phyloP scores from a whole-genome alignment of 2,329 filamentous ascomycete genomes.

The Aureobasidium sp. region DNA sequence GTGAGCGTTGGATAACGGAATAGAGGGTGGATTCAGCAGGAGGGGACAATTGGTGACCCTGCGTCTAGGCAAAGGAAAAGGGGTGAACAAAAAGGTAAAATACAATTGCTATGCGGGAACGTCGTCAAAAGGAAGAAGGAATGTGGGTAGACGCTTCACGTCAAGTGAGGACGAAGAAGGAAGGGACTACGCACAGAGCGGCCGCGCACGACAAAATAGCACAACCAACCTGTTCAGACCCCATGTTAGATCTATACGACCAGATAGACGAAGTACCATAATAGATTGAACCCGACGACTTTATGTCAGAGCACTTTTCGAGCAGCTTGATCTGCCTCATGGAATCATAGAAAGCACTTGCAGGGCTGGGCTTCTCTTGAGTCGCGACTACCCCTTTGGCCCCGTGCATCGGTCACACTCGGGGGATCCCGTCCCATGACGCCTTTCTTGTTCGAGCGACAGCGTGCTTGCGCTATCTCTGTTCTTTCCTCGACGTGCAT shows the following conservation, averaged over 20 bases:
- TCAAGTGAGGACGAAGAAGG: not conserved
- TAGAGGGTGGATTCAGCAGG: not conserved
- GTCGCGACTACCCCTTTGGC: not conserved
- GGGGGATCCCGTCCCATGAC: not conserved
- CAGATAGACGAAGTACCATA: not conserved
- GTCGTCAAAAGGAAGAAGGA: constrained; percentile 3
- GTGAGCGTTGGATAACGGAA: not conserved
- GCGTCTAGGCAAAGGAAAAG: constrained; percentile 3
- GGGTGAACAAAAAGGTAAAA: not conserved
- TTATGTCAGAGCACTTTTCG: not conserved
- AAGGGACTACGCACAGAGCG: not conserved
- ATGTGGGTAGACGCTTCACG: not conserved
- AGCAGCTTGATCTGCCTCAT: constrained; percentile 3
- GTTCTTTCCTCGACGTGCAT: constrained; percentile 1
- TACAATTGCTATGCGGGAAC: not conserved
- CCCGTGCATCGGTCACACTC: constrained; percentile 7
- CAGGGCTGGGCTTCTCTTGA: not conserved
- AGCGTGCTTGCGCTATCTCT: constrained; percentile 3
- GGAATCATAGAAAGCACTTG: not conserved
- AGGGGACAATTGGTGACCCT: not conserved
- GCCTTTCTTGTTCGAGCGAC: not conserved
- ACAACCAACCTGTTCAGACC: not conserved
- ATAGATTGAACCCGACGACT: constrained; percentile 4
- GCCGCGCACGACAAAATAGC: not conserved
- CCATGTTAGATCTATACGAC: not conserved